A percentile compares a stretch with the other conserved stretches of the same genome.
phyloP scores from a whole-genome alignment of 129 eudicot species.

The Saposhnikovia divaricata region DNA sequence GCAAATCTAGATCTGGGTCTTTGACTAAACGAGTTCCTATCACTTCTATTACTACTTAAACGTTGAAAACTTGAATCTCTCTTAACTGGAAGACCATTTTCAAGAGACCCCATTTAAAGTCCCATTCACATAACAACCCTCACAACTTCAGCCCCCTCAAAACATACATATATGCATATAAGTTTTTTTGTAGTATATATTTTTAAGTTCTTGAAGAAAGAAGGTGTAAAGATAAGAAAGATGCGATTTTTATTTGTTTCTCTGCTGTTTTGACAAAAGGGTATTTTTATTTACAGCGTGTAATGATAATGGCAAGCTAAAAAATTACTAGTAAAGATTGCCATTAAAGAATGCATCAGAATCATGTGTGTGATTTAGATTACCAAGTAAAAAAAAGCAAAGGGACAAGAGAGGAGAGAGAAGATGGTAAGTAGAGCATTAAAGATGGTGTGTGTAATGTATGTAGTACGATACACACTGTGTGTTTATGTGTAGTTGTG shows the following conservation, averaged over 20 bases:
- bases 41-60: constrained; percentile 45
- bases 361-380: constrained; percentile 31
- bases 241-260: not conserved
- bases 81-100: constrained; percentile 66
- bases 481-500: not conserved
- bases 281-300: constrained; percentile 14
- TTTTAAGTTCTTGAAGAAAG: not conserved
- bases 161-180: not conserved
- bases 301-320: constrained; percentile 9
- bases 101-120: constrained; percentile 88
- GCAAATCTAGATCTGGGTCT: constrained; percentile 85
- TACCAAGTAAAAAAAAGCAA: constrained; percentile 21
- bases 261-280: constrained; percentile 3
- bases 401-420: constrained; percentile 3
- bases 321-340: constrained; percentile 5
- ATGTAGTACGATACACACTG: too few relatives aligned
- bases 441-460: not conserved
- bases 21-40: constrained; percentile 43
- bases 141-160: not conserved
- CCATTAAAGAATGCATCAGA: constrained; percentile 37
- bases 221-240: constrained; percentile 6
- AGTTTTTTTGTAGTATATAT: not conserved
- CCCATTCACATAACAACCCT: constrained; percentile 24
- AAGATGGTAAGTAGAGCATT: not conserved
- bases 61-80: constrained; percentile 52